Evolutionary conservation across 768 basidiomycete species (phyloP).

Genomic region (Collybiopsis luxurians): DNA sequence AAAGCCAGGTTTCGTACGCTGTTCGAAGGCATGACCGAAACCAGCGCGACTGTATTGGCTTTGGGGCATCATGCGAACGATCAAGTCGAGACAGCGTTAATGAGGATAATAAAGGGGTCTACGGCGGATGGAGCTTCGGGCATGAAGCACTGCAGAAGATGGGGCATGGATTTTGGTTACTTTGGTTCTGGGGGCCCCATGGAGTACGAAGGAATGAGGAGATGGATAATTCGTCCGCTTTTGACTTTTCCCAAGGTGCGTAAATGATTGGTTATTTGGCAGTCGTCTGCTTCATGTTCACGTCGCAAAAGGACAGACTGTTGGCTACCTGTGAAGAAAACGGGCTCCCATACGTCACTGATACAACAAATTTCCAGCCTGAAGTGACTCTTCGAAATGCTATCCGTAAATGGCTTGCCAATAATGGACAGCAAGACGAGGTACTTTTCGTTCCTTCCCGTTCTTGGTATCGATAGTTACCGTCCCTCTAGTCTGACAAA

Average conservation of each 20-base stretch:
- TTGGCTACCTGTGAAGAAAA: conserved; percentile 72
- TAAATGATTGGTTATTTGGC: background rate
- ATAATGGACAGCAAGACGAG: conserved; percentile 7
- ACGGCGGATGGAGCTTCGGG: conserved; percentile 57
- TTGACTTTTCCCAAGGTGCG: conserved; percentile 66
- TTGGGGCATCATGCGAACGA: conserved; percentile 82
- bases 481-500: conserved; percentile 1
- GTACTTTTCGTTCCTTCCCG: background rate
- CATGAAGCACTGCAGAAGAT: conserved; percentile 65
- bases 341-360: conserved; percentile 57
- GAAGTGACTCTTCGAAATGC: conserved; percentile 70
- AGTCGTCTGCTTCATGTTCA: background rate
- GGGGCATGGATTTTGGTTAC: conserved; percentile 67
- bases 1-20: conserved; percentile 54
- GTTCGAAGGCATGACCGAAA: conserved; percentile 41
- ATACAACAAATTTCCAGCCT: conserved; percentile 75
- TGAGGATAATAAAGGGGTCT: conserved; percentile 63
- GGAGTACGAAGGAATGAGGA: conserved; percentile 57
- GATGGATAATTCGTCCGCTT: conserved; percentile 73
- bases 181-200: conserved; percentile 33
- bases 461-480: background rate
- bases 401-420: conserved; percentile 49
- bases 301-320: conserved; percentile 60
- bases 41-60: conserved; percentile 43
- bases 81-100: conserved; percentile 77